Percentiles rank a stretch among this genome's conserved stretches.
Conservation (phyloP, 2,329 filamentous ascomycete genomes). For the Chaetomium sp. region DNA sequence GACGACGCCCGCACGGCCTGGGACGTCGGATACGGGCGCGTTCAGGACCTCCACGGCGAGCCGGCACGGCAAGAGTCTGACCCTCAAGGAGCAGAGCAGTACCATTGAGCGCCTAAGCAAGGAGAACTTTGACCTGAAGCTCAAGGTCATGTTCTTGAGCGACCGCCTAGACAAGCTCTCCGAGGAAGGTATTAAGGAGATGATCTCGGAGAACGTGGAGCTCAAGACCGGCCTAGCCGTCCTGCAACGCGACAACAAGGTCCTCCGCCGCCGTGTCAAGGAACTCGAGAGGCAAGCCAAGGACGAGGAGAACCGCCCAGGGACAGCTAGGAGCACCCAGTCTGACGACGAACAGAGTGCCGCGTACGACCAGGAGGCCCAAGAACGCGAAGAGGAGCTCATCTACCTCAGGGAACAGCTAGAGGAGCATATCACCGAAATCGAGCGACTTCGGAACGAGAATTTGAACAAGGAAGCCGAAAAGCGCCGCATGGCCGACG, state of each 20-base stretch:
- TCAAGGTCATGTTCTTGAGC: conserved; percentile 96
- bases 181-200: conserved; percentile 94
- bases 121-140: conserved; percentile 96
- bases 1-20: conserved; percentile 58
- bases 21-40: conserved; percentile 55
- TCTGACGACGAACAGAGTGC: conserved; percentile 62
- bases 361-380: conserved; percentile 60
- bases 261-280: conserved; percentile 76
- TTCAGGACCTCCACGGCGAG: conserved; percentile 48
- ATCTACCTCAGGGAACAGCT: conserved; percentile 81
- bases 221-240: conserved; percentile 88
- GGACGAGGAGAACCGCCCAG: conserved; percentile 64
- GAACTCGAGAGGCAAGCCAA: conserved; percentile 82
- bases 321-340: conserved; percentile 58
- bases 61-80: conserved; percentile 68
- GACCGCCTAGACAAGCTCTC: conserved; percentile 90
- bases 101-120: conserved; percentile 96
- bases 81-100: conserved; percentile 94
- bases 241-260: conserved; percentile 87
- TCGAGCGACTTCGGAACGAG: conserved; percentile 80
- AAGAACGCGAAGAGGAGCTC: conserved; percentile 82
- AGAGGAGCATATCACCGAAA: conserved; percentile 79
- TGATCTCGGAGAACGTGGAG: conserved; percentile 97
- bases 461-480: conserved; percentile 78
- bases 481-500: conserved; percentile 81